Conservation (phyloP, 129 eudicot genomes). For the Centaurea solstitialis region DNA sequence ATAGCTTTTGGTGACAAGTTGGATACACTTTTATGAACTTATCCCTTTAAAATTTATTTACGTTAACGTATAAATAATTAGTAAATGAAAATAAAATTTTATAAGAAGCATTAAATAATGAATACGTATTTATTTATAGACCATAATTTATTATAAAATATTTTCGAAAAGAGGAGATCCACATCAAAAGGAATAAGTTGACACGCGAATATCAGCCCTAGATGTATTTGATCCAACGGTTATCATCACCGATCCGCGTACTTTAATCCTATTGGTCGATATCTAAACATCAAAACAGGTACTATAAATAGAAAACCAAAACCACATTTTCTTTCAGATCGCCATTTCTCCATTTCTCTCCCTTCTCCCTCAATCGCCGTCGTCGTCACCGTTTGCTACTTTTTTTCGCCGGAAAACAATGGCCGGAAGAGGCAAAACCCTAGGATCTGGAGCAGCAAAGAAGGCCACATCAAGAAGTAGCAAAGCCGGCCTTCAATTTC, state of each 20-base stretch:
- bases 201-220: slow-evolving; percentile 10
- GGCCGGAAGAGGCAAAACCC: slow-evolving; percentile 43
- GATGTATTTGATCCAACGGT: slow-evolving; percentile 34
- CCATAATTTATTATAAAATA: neutral
- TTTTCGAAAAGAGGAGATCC: neutral
- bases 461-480: slow-evolving; percentile 42
- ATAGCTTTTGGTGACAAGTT: too few relatives aligned
- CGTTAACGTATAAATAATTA: too few relatives aligned
- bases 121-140: neutral
- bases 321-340: neutral
- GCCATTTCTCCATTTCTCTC: neutral
- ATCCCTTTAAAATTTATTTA: too few relatives aligned
- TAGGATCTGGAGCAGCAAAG: slow-evolving; percentile 38
- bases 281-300: slow-evolving; percentile 5
- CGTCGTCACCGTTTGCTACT: neutral
- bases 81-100: too few relatives aligned
- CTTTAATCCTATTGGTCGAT: slow-evolving; percentile 33
- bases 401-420: neutral
- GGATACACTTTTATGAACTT: too few relatives aligned
- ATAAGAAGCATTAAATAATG: neutral
- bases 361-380: neutral
- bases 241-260: slow-evolving; percentile 26
- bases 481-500: slow-evolving; percentile 45
- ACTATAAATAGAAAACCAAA: slow-evolving; percentile 26
- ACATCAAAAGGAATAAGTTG: neutral